Percentiles rank a stretch among this genome's conserved stretches.
Conservation (phyloP, 2,329 filamentous ascomycete genomes). For the Simplicillium sp. region DNA sequence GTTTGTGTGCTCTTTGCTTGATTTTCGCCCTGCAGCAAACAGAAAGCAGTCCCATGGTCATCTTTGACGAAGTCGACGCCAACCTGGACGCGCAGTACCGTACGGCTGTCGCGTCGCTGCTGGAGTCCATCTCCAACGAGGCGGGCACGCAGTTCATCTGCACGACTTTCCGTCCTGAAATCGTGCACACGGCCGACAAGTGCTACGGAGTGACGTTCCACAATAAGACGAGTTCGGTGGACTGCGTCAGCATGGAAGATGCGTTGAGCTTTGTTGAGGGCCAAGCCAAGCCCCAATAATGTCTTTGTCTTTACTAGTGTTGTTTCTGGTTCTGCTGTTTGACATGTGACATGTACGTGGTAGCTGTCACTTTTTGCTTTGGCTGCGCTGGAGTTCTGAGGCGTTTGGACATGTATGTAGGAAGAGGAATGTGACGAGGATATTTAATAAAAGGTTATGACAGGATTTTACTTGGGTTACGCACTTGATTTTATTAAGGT, state of each 20-base stretch:
- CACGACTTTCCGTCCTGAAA: constrained; percentile 96
- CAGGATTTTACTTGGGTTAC: no score
- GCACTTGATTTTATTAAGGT: no score
- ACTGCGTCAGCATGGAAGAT: constrained; percentile 78
- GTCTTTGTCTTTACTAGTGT: constrained; percentile 6
- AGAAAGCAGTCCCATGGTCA: constrained; percentile 95
- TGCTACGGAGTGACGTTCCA: constrained; percentile 93
- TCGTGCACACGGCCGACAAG: constrained; percentile 90
- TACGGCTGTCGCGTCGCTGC: constrained; percentile 84
- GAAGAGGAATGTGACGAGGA: no score
- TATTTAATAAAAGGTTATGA: no score
- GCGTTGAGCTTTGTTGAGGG: constrained; percentile 93
- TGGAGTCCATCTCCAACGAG: constrained; percentile 66
- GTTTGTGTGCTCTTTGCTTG: constrained; percentile 89
- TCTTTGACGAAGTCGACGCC: constrained; percentile 98
- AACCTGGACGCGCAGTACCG: constrained; percentile 97
- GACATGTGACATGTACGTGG: background rate
- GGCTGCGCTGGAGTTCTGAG: background rate
- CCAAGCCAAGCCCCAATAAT: constrained; percentile 36
- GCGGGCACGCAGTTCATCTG: constrained; percentile 82
- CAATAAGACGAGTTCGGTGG: constrained; percentile 90
- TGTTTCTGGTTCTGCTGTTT: background rate
- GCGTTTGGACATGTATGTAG: background rate
- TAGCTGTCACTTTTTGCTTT: no score
- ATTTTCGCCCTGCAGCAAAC: constrained; percentile 99